These are phyloP conservation scores for Plasmodium blacklocki DNA, from an alignment of 169 alveolate species.

Conservation along the genomic window DNA sequence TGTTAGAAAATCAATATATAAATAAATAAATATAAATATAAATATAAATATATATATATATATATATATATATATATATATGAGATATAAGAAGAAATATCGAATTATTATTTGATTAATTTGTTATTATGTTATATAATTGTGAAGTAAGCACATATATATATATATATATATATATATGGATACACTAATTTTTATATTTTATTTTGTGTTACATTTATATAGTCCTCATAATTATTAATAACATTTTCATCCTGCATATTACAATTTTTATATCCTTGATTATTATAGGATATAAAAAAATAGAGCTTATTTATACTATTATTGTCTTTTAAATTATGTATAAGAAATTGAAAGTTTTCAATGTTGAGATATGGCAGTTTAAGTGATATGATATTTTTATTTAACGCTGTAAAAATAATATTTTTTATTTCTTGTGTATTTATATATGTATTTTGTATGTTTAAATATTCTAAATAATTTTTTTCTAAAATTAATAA, in stretches of 20 bases:
- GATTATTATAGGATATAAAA: constrained; percentile 4
- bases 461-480: constrained; percentile 37
- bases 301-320: constrained; percentile 23
- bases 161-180: not conserved
- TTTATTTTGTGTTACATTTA: constrained; percentile 17
- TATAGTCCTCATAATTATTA: constrained; percentile 9
- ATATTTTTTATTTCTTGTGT: constrained; percentile 59
- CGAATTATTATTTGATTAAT: not conserved
- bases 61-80: not conserved
- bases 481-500: constrained; percentile 45
- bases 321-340: constrained; percentile 24
- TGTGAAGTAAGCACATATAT: not conserved
- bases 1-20: not conserved
- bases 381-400: constrained; percentile 18
- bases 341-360: constrained; percentile 22
- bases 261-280: not conserved
- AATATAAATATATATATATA: not conserved
- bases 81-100: not conserved
- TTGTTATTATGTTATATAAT: not conserved
- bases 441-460: constrained; percentile 42
- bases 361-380: constrained; percentile 22
- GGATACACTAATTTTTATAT: not conserved
- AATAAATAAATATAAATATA: not conserved
- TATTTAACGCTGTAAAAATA: constrained; percentile 31
- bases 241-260: constrained; percentile 21